These are phyloP conservation scores for Sistotremastrum suecicum DNA, from an alignment of 768 basidiomycete genomes.

Conservation along the genomic window DNA sequence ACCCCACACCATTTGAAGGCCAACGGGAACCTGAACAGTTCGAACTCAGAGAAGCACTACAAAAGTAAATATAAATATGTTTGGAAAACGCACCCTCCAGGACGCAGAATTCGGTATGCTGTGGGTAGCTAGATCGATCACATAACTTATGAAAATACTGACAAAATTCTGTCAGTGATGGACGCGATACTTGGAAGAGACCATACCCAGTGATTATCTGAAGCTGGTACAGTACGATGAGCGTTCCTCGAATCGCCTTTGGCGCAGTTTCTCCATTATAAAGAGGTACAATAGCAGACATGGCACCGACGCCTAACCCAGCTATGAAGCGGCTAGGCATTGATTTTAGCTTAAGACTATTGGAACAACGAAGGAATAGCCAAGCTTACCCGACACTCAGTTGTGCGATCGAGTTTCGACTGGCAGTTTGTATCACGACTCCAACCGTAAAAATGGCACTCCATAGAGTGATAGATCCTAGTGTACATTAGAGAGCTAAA, in stretches of 20 bases:
- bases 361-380: not conserved
- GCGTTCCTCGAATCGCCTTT: constrained; percentile 57
- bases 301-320: constrained; percentile 63
- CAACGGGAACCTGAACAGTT: constrained; percentile 36
- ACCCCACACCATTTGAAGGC: constrained; percentile 61
- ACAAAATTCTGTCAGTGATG: not conserved
- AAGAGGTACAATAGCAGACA: constrained; percentile 33
- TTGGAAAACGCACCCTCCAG: constrained; percentile 32
- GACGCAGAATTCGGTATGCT: constrained; percentile 40
- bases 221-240: constrained; percentile 60
- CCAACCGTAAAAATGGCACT: constrained; percentile 58
- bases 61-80: not conserved
- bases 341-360: not conserved
- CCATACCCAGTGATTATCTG: constrained; percentile 60
- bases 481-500: too few relatives aligned
- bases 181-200: not conserved
- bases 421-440: constrained; percentile 55
- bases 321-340: constrained; percentile 44
- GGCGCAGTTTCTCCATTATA: constrained; percentile 74
- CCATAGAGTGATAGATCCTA: constrained; percentile 64
- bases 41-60: not conserved
- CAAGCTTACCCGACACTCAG: constrained; percentile 36
- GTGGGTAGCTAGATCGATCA: constrained; percentile 58
- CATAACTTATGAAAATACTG: constrained; percentile 61
- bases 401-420: constrained; percentile 43